A percentile compares a stretch with the other conserved stretches of the same genome.
phyloP scores from a whole-genome alignment of 371 early-diverging fungal species.

The Apophysomyces variabilis region DNA sequence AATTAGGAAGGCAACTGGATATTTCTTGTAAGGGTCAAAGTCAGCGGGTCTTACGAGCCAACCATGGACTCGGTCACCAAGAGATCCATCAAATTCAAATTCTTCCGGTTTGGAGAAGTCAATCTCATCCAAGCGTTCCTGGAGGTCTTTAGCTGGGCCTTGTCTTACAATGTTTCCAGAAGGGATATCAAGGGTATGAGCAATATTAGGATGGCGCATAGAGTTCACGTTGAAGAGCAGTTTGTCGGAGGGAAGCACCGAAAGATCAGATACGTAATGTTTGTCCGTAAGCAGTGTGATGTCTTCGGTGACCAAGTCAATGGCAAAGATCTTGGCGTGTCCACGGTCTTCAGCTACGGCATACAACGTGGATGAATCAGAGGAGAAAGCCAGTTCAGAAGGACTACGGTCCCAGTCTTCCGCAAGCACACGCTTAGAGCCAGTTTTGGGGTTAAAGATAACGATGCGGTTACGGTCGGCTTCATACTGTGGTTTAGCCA shows the following conservation, averaged over 20 bases:
- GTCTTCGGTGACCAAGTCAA: conserved; percentile 51
- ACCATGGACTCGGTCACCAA: conserved; percentile 71
- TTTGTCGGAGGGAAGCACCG: conserved; percentile 41
- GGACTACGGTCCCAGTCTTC: conserved; percentile 73
- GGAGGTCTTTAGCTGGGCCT: conserved; percentile 33
- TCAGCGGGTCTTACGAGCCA: conserved; percentile 72
- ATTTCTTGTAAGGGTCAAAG: conserved; percentile 61
- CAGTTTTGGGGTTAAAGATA: conserved; percentile 56
- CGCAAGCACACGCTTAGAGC: conserved; percentile 42
- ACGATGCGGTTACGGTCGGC: conserved; percentile 78
- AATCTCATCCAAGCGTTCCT: conserved; percentile 31
- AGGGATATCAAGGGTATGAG: conserved; percentile 39
- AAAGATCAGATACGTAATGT: conserved; percentile 51
- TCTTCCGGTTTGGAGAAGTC: conserved; percentile 58
- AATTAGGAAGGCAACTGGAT: conserved; percentile 83
- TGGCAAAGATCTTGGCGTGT: conserved; percentile 56
- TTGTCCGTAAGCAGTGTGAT: conserved; percentile 56
- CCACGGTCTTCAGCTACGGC: conserved; percentile 70
- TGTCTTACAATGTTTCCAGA: conserved; percentile 19
- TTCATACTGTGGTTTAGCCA: conserved; percentile 75
- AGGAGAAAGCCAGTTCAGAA: conserved; percentile 57
- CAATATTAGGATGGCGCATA: conserved; percentile 54
- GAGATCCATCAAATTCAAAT: conserved; percentile 71
- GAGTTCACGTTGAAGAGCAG: conserved; percentile 48
- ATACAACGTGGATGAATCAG: conserved; percentile 52